These are phyloP conservation scores for Lipomyces starkeyi DNA, from an alignment of 805 yeast genomes.

Conservation along the genomic window DNA sequence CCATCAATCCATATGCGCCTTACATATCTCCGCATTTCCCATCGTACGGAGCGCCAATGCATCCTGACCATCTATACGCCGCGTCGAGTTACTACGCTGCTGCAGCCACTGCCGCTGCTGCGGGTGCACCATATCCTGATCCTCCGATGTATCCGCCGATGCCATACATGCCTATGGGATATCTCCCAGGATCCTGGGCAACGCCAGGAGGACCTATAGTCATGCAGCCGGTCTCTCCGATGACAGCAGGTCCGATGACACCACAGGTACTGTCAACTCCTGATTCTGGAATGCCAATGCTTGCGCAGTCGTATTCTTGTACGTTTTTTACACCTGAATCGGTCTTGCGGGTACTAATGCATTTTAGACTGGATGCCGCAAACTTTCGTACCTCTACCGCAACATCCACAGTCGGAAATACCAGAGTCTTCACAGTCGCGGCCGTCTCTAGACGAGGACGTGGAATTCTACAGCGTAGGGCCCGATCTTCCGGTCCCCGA, in stretches of 20 bases:
- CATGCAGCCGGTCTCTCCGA: not conserved
- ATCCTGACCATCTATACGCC: constrained; percentile 9
- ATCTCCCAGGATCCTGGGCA: not conserved
- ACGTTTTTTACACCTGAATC: not conserved
- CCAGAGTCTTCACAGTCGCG: not conserved
- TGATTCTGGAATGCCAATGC: not conserved
- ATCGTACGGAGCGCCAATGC: constrained; percentile 3
- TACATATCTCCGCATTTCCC: not conserved
- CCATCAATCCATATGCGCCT: not conserved
- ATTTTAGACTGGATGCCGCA: not conserved
- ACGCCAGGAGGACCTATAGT: not conserved
- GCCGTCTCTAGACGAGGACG: constrained; percentile 5
- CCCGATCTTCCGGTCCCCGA: constrained; percentile 21
- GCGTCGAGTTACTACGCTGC: constrained; percentile 11
- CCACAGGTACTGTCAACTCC: not conserved
- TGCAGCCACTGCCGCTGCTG: constrained; percentile 7
- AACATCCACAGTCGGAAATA: not conserved
- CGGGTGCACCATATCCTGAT: not conserved
- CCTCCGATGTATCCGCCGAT: not conserved
- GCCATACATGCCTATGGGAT: not conserved
- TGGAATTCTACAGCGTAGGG: constrained; percentile 17
- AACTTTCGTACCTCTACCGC: not conserved
- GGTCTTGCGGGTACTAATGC: not conserved
- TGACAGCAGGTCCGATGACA: not conserved
- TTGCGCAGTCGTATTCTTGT: not conserved